A percentile compares a stretch with the other conserved stretches of the same genome.
Evolutionary conservation across 768 basidiomycete species (phyloP).

Genomic region (Mycena epipterygia): DNA sequence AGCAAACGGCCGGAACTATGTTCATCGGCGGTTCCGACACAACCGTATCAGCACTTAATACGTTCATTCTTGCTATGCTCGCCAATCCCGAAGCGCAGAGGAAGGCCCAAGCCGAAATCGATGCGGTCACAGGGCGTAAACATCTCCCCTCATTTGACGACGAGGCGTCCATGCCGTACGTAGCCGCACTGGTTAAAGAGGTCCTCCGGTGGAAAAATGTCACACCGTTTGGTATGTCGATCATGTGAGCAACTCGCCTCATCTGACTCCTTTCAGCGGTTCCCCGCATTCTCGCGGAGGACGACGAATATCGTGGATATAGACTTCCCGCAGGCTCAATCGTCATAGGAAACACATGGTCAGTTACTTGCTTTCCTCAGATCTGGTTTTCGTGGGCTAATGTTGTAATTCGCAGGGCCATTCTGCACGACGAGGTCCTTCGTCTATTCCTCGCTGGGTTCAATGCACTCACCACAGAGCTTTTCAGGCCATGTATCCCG

Average conservation of each 20-base stretch:
- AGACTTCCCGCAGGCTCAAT: constrained; percentile 47
- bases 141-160: constrained; percentile 44
- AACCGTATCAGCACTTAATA: neutral
- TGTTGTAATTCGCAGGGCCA: constrained; percentile 14
- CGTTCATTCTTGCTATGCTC: constrained; percentile 49
- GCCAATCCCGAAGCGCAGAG: constrained; percentile 42
- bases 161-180: constrained; percentile 39
- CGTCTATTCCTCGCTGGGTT: no score
- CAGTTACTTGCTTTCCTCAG: neutral
- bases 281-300: constrained; percentile 45
- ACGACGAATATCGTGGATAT: constrained; percentile 53
- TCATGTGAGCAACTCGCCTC: no score
- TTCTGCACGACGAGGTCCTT: constrained; percentile 28
- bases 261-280: constrained; percentile 34
- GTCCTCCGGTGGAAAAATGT: constrained; percentile 19
- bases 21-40: neutral
- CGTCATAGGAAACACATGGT: constrained; percentile 44
- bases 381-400: no score
- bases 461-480: no score
- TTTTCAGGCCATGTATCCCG: constrained; percentile 44
- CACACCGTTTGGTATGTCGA: constrained; percentile 7
- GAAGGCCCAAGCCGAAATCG: constrained; percentile 49
- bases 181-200: constrained; percentile 5
- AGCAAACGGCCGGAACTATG: constrained; percentile 2
- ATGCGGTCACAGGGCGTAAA: constrained; percentile 42